Percentiles rank a stretch among this genome's conserved stretches.
Evolutionary conservation across 2,329 filamentous ascomycete species (phyloP).

Genomic region (Amauroascus verrucosus): DNA sequence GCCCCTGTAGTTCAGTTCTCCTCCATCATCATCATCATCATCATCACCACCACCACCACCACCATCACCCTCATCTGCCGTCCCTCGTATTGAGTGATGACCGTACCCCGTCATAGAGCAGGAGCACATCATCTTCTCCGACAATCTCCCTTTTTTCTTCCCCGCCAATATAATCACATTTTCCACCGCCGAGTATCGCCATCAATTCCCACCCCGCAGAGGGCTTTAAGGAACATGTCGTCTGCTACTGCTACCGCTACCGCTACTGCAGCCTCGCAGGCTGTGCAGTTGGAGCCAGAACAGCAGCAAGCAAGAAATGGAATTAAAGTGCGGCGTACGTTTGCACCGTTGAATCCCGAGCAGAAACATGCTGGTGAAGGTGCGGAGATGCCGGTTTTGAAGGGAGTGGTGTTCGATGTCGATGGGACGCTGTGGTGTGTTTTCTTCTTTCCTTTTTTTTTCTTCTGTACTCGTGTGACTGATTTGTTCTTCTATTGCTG

Average conservation of each 20-base stretch:
- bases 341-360: slow-evolving; percentile 41
- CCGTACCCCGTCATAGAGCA: neutral
- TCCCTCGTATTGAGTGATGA: no score
- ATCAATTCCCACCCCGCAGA: neutral
- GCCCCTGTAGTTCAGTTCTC: no score
- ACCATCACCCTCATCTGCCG: no score
- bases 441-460: slow-evolving; percentile 5
- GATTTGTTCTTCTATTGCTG: neutral
- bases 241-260: neutral
- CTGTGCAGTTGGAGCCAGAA: no score
- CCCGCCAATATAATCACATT: neutral
- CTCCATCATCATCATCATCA: no score
- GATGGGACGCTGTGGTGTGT: slow-evolving; percentile 85
- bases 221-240: slow-evolving; percentile 1
- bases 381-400: slow-evolving; percentile 36
- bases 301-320: neutral
- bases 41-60: no score
- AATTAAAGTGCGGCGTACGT: slow-evolving; percentile 28
- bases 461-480: neutral
- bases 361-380: slow-evolving; percentile 17
- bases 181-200: neutral
- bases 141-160: neutral
- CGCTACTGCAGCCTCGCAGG: neutral
- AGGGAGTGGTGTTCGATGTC: slow-evolving; percentile 74
- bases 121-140: neutral